Percentiles rank a stretch among this genome's conserved stretches.
Evolutionary conservation across 73 alveolate species (phyloP).

Genomic region (Strombidium stylifer): DNA sequence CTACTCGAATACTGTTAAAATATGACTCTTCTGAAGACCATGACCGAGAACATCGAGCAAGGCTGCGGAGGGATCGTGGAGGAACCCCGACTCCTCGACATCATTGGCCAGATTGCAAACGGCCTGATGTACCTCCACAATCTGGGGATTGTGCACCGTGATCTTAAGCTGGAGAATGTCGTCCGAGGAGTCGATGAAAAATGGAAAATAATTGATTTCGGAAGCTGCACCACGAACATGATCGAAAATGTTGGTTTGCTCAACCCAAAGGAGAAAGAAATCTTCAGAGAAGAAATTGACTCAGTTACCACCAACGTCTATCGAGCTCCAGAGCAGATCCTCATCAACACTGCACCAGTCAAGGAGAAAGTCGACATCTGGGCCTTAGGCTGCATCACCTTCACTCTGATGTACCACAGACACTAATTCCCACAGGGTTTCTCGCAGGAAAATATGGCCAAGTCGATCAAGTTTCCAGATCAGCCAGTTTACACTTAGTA

Average conservation of each 20-base stretch:
- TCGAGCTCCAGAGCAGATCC: slow-evolving; percentile 96
- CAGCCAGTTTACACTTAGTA: no score
- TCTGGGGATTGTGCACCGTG: slow-evolving; percentile 82
- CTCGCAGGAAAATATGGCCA: no score
- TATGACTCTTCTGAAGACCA: no score
- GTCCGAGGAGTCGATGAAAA: slow-evolving; percentile 75
- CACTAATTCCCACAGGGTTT: no score
- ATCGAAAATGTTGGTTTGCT: neutral
- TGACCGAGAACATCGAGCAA: no score
- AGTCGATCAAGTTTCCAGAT: no score
- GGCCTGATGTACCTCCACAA: slow-evolving; percentile 31
- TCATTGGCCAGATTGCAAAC: slow-evolving; percentile 25
- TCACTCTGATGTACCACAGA: slow-evolving; percentile 76
- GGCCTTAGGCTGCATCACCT: slow-evolving; percentile 85
- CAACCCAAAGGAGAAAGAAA: slow-evolving; percentile 55
- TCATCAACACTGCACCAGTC: slow-evolving; percentile 74
- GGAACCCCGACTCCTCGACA: slow-evolving; percentile 23
- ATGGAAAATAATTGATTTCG: slow-evolving; percentile 95
- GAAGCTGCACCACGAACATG: slow-evolving; percentile 75
- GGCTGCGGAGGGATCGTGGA: no score
- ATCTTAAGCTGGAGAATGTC: slow-evolving; percentile 87
- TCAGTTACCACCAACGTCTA: slow-evolving; percentile 86
- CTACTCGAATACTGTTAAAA: no score
- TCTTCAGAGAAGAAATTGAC: slow-evolving; percentile 75
- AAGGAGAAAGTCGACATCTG: slow-evolving; percentile 90